Conservation (phyloP, 768 basidiomycete genomes). For the Mycena amicta region DNA sequence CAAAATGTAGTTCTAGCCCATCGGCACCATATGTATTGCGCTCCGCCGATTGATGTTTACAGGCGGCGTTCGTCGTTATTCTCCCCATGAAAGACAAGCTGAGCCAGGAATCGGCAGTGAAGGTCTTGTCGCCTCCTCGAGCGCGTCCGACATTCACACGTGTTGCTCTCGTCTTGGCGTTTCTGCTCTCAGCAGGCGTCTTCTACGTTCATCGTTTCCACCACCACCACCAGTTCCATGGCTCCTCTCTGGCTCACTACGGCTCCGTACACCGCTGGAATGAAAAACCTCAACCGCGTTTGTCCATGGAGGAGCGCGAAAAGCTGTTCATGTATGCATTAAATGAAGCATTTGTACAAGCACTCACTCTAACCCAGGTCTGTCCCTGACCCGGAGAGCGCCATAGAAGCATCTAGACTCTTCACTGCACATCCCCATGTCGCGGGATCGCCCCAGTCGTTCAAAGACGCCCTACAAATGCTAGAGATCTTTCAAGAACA, state of each 20-base stretch:
- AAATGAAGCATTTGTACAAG: background rate
- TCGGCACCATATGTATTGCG: background rate
- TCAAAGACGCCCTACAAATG: constrained; percentile 65
- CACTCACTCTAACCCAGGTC: constrained; percentile 37
- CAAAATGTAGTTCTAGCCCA: background rate
- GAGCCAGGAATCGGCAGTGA: background rate
- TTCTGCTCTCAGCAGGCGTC: constrained; percentile 3
- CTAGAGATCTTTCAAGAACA: constrained; percentile 69
- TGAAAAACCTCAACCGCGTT: constrained; percentile 3
- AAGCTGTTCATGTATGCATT: constrained; percentile 28
- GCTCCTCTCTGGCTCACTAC: background rate
- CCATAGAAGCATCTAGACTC: constrained; percentile 54
- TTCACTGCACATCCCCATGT: constrained; percentile 74
- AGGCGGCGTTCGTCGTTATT: background rate
- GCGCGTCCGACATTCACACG: background rate
- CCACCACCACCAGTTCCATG: background rate
- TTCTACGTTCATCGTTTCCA: background rate
- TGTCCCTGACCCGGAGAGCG: constrained; percentile 59
- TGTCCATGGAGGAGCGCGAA: constrained; percentile 27
- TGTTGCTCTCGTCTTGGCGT: background rate
- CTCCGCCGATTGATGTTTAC: background rate
- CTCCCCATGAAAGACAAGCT: background rate
- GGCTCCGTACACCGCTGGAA: constrained; percentile 1
- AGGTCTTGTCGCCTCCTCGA: background rate
- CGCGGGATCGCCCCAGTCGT: constrained; percentile 65